Conservation (phyloP, 176 grass and related monocot species). For the Avena sativa region DNA sequence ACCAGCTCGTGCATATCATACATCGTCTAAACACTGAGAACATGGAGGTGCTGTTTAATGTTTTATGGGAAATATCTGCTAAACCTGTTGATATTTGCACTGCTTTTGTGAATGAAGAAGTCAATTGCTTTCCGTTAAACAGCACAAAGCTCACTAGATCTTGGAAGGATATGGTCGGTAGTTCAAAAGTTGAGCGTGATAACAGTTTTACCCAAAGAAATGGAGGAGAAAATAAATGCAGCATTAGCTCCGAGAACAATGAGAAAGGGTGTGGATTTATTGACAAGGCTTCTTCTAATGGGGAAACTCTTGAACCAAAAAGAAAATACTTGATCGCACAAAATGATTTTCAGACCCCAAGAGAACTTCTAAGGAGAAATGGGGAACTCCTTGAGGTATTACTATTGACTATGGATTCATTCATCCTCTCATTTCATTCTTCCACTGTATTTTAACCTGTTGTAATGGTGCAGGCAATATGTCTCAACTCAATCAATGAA, state of each 20-base stretch:
- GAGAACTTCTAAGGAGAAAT: slow-evolving; percentile 77
- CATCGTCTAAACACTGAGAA: slow-evolving; percentile 60
- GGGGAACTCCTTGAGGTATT: slow-evolving; percentile 97
- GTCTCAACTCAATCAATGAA: slow-evolving; percentile 84
- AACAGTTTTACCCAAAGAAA: slow-evolving; percentile 42
- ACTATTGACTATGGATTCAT: slow-evolving; percentile 24
- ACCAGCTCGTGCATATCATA: slow-evolving; percentile 46
- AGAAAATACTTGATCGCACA: slow-evolving; percentile 47
- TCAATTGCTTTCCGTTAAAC: slow-evolving; percentile 60
- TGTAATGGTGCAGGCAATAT: slow-evolving; percentile 66
- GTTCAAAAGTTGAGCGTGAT: slow-evolving; percentile 45
- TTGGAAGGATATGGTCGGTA: slow-evolving; percentile 69
- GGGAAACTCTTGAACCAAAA: slow-evolving; percentile 64
- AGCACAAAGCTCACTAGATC: slow-evolving; percentile 49
- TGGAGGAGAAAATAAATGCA: slow-evolving; percentile 43
- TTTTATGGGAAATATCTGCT: slow-evolving; percentile 70
- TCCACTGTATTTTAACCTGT: slow-evolving; percentile 42
- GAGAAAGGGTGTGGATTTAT: slow-evolving; percentile 17
- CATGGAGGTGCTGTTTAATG: slow-evolving; percentile 54
- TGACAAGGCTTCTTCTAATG: slow-evolving; percentile 27
- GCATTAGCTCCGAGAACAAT: slow-evolving; percentile 34
- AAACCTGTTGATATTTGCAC: slow-evolving; percentile 70
- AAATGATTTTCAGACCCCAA: slow-evolving; percentile 72
- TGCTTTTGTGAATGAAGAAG: slow-evolving; percentile 69
- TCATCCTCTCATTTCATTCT: slow-evolving; percentile 37